A percentile compares a stretch with the other conserved stretches of the same genome.
phyloP scores from a whole-genome alignment of 2,329 filamentous ascomycete species.

The Samsoniella hepiali region DNA sequence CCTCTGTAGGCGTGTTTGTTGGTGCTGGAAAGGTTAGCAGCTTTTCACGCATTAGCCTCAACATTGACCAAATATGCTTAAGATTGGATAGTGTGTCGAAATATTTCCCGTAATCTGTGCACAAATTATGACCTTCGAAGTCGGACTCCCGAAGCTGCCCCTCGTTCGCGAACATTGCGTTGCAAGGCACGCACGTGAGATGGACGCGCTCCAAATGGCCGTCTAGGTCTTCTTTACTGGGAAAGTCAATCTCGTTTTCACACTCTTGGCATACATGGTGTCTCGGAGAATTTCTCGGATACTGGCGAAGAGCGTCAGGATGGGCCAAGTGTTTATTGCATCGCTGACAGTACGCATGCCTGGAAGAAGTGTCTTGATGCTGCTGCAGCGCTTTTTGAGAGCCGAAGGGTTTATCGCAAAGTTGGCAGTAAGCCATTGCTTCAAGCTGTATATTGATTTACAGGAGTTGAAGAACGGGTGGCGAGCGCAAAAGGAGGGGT shows the following conservation, averaged over 20 bases:
- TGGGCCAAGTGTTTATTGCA: constrained; percentile 13
- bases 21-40: constrained; percentile 21
- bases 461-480: neutral
- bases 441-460: neutral
- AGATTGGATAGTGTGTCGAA: constrained; percentile 20
- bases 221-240: constrained; percentile 7
- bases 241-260: neutral
- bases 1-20: constrained; percentile 19
- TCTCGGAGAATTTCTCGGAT: constrained; percentile 6
- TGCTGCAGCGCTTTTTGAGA: neutral
- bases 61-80: constrained; percentile 16
- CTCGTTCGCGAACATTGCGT: neutral
- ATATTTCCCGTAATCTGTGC: constrained; percentile 16
- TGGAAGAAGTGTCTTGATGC: neutral
- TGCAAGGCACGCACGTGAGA: constrained; percentile 16
- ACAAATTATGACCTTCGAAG: constrained; percentile 20
- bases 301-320: constrained; percentile 13
- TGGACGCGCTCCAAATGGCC: constrained; percentile 18
- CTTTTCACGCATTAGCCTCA: neutral
- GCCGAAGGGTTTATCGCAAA: neutral
- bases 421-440: neutral
- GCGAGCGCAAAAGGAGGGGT: neutral
- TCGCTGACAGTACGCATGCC: constrained; percentile 15
- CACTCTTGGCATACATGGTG: constrained; percentile 20
- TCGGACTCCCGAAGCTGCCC: constrained; percentile 19